phyloP scores from a whole-genome alignment of 306 rosid genomes.

The Quercus gilva region DNA sequence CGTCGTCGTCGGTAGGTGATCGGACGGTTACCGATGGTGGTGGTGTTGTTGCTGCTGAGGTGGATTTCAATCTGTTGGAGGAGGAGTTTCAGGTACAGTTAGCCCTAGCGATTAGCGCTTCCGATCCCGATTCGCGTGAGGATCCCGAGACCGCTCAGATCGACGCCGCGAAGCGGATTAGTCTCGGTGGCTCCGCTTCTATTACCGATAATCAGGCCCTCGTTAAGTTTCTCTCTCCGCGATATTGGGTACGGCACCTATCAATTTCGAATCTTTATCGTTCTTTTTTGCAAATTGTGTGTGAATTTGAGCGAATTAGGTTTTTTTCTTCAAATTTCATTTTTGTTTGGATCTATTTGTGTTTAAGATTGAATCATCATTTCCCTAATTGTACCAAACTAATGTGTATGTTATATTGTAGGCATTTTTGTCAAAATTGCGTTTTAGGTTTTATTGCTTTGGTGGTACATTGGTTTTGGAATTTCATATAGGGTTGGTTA shows the following conservation, averaged over 20 bases:
- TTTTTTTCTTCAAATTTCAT: not conserved
- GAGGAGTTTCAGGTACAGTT: constrained; percentile 98
- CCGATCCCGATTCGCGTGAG: constrained; percentile 71
- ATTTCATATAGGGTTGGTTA: not conserved
- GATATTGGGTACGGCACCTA: constrained; percentile 59
- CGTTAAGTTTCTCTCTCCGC: constrained; percentile 71
- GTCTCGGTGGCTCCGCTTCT: constrained; percentile 74
- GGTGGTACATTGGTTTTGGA: constrained; percentile 16
- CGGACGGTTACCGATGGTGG: constrained; percentile 30
- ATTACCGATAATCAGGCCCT: constrained; percentile 43
- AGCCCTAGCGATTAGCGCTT: constrained; percentile 96
- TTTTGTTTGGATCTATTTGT: not conserved
- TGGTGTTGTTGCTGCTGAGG: constrained; percentile 16
- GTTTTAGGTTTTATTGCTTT: not conserved
- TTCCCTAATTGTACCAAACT: not conserved
- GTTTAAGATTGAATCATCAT: not conserved
- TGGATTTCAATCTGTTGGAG: constrained; percentile 70
- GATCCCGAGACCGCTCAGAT: constrained; percentile 93
- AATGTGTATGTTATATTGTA: not conserved
- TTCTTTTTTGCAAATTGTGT: not conserved
- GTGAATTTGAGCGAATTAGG: constrained; percentile 6
- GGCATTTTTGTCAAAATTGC: not conserved
- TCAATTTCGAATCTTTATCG: not conserved
- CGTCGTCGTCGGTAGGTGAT: constrained; percentile 38
- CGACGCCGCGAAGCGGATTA: constrained; percentile 98